Evolutionary conservation across 192 early-diverging fungal genomes (phyloP).

Genomic region (Neocallimastix lanati): DNA sequence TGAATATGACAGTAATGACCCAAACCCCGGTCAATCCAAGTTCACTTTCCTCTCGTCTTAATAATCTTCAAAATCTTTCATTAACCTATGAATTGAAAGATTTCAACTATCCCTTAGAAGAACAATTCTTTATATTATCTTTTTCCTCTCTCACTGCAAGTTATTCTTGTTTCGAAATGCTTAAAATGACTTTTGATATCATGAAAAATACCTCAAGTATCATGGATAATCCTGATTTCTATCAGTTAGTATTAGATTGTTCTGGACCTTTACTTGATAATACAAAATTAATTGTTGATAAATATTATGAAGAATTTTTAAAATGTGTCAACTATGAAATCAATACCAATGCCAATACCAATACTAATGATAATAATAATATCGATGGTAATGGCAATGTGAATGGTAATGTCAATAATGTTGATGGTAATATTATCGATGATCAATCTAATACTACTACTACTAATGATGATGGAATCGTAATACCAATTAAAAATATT

Average conservation of each 20-base stretch:
- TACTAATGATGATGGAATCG: too few species aligned
- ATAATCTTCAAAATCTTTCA: background rate
- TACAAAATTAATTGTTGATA: background rate
- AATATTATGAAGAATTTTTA: background rate
- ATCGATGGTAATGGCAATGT: background rate
- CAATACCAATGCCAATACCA: too few species aligned
- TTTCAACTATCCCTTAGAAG: background rate
- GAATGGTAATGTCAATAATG: background rate
- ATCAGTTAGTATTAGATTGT: background rate
- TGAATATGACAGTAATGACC: background rate
- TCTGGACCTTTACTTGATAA: background rate
- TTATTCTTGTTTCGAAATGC: background rate
- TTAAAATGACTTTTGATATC: background rate
- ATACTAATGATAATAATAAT: too few species aligned
- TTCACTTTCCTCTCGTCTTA: background rate
- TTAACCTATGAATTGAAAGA: background rate
- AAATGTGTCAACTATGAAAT: background rate
- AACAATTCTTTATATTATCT: background rate
- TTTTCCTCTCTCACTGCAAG: background rate
- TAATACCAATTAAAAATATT: background rate
- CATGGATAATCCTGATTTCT: background rate
- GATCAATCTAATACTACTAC: too few species aligned
- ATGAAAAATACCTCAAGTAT: background rate
- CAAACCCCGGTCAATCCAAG: background rate
- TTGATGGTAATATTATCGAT: too few species aligned